phyloP scores from a whole-genome alignment of 257 asterid species.

The Scutellaria galericulata region DNA sequence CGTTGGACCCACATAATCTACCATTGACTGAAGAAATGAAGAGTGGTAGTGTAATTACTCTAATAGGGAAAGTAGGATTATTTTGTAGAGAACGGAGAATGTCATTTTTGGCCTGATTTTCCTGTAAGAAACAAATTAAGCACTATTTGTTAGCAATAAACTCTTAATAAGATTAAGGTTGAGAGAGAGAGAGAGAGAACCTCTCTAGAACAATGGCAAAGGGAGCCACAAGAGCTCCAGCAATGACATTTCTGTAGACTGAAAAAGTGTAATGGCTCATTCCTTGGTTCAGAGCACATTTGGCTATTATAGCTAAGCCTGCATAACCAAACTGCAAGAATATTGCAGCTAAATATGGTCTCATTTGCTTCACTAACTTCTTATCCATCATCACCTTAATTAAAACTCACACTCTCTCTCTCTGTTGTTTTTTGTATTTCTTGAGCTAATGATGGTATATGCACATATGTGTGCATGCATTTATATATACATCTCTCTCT shows the following conservation, averaged over 20 bases:
- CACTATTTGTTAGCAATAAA: too few relatives aligned
- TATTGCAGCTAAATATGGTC: conserved; percentile 59
- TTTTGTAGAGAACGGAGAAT: conserved; percentile 56
- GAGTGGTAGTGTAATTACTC: conserved; percentile 51
- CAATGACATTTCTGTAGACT: conserved; percentile 63
- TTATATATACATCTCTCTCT: background rate
- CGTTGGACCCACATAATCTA: too few relatives aligned
- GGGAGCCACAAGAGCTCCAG: conserved; percentile 61
- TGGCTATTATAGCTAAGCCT: conserved; percentile 65
- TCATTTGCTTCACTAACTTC: conserved; percentile 36
- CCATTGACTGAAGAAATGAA: background rate
- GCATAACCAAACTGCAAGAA: conserved; percentile 69
- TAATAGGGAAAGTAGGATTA: conserved; percentile 57
- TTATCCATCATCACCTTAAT: conserved; percentile 31
- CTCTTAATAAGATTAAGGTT: too few relatives aligned
- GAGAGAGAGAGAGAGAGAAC: conserved; percentile 17
- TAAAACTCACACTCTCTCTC: background rate
- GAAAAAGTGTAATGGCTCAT: conserved; percentile 66
- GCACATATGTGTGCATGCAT: background rate
- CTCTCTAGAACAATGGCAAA: conserved; percentile 69
- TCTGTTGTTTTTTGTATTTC: background rate
- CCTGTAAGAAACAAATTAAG: conserved; percentile 45
- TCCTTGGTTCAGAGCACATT: conserved; percentile 65
- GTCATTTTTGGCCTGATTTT: conserved; percentile 84
- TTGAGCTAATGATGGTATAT: background rate